phyloP scores from a whole-genome alignment of 2,329 filamentous ascomycete species.

The Sporothrix mexicana region DNA sequence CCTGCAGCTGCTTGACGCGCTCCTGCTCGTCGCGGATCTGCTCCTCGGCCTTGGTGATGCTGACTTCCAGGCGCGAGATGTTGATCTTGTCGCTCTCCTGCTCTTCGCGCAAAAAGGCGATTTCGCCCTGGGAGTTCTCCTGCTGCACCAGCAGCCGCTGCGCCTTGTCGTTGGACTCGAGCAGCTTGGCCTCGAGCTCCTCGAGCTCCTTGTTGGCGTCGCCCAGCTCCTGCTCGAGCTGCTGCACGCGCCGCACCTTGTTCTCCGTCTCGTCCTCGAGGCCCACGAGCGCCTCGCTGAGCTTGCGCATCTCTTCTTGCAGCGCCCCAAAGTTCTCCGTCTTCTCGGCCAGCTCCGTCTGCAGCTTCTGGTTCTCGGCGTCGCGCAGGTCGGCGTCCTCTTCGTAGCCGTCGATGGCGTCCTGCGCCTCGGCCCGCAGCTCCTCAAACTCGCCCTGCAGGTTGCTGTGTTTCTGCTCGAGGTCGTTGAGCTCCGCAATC shows the following conservation, averaged over 20 bases:
- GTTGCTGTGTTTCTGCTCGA: conserved; percentile 45
- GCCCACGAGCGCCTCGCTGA: conserved; percentile 83
- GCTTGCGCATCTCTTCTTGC: conserved; percentile 89
- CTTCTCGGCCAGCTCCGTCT: conserved; percentile 74
- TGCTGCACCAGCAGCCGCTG: conserved; percentile 88
- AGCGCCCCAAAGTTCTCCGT: conserved; percentile 90
- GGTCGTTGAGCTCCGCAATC: conserved; percentile 54
- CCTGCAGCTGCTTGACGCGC: conserved; percentile 71
- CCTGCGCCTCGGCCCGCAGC: conserved; percentile 67
- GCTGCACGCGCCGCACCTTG: conserved; percentile 78
- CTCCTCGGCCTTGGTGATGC: conserved; percentile 78
- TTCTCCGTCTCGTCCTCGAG: conserved; percentile 88
- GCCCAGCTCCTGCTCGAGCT: conserved; percentile 80
- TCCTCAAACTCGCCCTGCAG: conserved; percentile 67
- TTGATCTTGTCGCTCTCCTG: conserved; percentile 98
- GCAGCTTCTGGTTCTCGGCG: conserved; percentile 71
- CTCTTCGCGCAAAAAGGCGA: conserved; percentile 93
- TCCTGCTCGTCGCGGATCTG: conserved; percentile 85
- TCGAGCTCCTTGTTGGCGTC: conserved; percentile 88
- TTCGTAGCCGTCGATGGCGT: conserved; percentile 70
- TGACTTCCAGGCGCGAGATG: conserved; percentile 89
- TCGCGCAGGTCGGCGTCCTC: conserved; percentile 74
- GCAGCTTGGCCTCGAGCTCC: conserved; percentile 79
- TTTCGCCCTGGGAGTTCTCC: conserved; percentile 90
- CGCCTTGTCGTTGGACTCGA: conserved; percentile 85